Evolutionary conservation across 2,329 filamentous ascomycete species (phyloP).

Genomic region (Tolypocladium amazonense): DNA sequence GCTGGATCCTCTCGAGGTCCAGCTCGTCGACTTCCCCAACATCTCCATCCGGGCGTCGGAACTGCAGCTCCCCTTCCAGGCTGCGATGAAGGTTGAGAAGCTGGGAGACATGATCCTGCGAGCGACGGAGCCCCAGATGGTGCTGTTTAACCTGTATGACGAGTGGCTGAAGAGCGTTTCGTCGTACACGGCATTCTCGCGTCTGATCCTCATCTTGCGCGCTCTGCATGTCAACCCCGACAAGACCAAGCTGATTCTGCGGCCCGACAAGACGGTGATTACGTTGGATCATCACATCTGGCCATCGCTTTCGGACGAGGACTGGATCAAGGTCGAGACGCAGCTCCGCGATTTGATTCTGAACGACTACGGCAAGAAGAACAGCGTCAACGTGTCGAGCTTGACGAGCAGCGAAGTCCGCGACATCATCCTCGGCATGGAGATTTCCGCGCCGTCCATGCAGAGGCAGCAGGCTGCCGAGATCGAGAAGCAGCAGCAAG

Average conservation of each 20-base stretch:
- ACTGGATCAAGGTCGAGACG: conserved; percentile 99
- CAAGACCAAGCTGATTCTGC: conserved; percentile 91
- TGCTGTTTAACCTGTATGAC: conserved; percentile 96
- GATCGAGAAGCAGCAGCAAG: conserved; percentile 97
- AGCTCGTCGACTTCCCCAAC: conserved; percentile 95
- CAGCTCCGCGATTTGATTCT: conserved; percentile 90
- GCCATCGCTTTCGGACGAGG: conserved; percentile 87
- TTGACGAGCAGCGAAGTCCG: conserved; percentile 94
- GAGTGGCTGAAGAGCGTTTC: conserved; percentile 99
- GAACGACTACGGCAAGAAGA: conserved; percentile 99
- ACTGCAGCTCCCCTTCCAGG: conserved; percentile 94
- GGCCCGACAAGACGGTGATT: conserved; percentile 95
- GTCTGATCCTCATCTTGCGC: conserved; percentile 84
- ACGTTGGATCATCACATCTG: conserved; percentile 99
- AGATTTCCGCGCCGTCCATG: conserved; percentile 95
- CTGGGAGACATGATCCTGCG: conserved; percentile 97
- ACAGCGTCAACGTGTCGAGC: conserved; percentile 97
- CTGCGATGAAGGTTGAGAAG: conserved; percentile 99
- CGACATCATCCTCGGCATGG: conserved; percentile 98
- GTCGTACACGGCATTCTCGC: conserved; percentile 96
- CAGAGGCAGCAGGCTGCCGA: conserved; percentile 97
- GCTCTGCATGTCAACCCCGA: conserved; percentile 96
- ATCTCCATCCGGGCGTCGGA: conserved; percentile 98
- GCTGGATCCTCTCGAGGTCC: conserved; percentile 91
- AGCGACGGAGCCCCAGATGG: conserved; percentile 99